These are phyloP conservation scores for Jaltomata sinuosa DNA, from an alignment of 257 asterid genomes.

Conservation along the genomic window DNA sequence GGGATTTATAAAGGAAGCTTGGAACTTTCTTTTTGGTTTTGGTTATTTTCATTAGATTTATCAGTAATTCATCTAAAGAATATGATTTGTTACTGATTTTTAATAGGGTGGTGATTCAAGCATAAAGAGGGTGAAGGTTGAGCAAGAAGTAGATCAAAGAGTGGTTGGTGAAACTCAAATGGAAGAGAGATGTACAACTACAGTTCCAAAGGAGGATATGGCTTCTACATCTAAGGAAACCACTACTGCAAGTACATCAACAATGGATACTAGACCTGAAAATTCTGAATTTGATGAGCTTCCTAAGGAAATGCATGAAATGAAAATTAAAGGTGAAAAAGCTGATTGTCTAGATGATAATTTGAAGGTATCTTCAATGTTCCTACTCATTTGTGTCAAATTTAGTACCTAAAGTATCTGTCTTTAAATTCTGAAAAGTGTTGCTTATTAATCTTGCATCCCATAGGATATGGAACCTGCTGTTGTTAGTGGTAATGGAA, in stretches of 20 bases:
- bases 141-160: not conserved
- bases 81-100: not conserved
- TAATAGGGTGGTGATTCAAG: constrained; percentile 4
- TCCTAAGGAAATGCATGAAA: constrained; percentile 39
- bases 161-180: not conserved
- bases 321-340: constrained; percentile 39
- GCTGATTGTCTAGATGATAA: not conserved
- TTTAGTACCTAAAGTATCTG: not conserved
- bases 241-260: not conserved
- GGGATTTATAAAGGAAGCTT: not conserved
- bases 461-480: constrained; percentile 71
- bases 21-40: not conserved
- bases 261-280: not conserved
- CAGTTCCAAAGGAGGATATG: not conserved
- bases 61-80: not conserved
- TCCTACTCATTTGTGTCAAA: not conserved
- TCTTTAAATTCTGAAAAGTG: not conserved
- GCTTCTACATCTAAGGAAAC: not conserved
- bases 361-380: not conserved
- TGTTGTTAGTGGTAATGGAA: constrained; percentile 65
- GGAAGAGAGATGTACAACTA: not conserved
- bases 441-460: not conserved
- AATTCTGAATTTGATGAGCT: constrained; percentile 10
- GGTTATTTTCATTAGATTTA: not conserved
- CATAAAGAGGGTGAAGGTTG: constrained; percentile 12